Percentiles rank a stretch among this genome's conserved stretches.
Conservation (phyloP, 73 alveolate species). For the Paramecium biaurelia region DNA sequence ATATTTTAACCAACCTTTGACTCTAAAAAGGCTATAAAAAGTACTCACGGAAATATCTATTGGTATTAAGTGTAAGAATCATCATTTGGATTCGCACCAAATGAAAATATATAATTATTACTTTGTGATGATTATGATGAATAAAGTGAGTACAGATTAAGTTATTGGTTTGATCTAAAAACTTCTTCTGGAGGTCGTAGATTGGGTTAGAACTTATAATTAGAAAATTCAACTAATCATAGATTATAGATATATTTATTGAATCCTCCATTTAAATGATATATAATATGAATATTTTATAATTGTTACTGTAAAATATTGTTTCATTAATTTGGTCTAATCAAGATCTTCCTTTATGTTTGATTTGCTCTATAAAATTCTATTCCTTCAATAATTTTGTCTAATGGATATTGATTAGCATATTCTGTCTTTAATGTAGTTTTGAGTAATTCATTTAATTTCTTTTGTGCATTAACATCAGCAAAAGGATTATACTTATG, state of each 20-base stretch:
- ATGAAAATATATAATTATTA: background rate
- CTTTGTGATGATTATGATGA: background rate
- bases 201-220: background rate
- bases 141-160: background rate
- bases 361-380: conserved; percentile 3
- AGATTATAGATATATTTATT: background rate
- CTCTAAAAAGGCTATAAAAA: background rate
- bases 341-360: conserved; percentile 52
- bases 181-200: background rate
- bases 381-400: conserved; percentile 9
- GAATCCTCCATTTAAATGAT: background rate
- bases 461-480: background rate
- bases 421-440: background rate
- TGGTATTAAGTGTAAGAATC: background rate
- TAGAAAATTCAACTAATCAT: background rate
- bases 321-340: conserved; percentile 41
- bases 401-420: conserved; percentile 37
- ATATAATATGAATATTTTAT: background rate
- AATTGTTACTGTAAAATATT: background rate
- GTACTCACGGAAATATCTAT: background rate
- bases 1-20: background rate
- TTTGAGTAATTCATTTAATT: conserved; percentile 17
- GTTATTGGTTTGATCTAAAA: background rate
- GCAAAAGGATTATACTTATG: conserved; percentile 38
- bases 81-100: conserved; percentile 25